Evolutionary conservation across 495 filamentous ascomycete species (phyloP).

Genomic region (Daldinia loculata): DNA sequence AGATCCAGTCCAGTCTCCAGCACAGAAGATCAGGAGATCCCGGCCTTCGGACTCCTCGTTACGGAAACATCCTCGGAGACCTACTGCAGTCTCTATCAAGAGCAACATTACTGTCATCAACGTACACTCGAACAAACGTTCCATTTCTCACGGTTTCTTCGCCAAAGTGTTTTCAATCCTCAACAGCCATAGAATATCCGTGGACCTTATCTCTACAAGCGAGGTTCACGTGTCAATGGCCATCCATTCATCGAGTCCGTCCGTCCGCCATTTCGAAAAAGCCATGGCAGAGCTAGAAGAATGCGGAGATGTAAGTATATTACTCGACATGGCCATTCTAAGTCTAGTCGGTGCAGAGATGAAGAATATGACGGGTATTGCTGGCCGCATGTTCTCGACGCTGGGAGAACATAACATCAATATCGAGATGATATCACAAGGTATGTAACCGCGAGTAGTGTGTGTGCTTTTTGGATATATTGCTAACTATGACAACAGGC

Average conservation of each 20-base stretch:
- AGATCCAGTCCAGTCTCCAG: slow-evolving; percentile 56
- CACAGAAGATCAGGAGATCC: slow-evolving; percentile 56
- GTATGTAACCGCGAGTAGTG: slow-evolving; percentile 56
- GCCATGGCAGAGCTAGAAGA: slow-evolving; percentile 74
- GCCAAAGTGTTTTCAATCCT: slow-evolving; percentile 88
- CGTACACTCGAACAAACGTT: slow-evolving; percentile 90
- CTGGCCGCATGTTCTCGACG: slow-evolving; percentile 87
- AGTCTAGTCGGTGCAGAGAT: slow-evolving; percentile 91
- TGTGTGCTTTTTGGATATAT: slow-evolving; percentile 1
- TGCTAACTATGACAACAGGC: slow-evolving; percentile 62
- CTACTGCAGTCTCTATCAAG: slow-evolving; percentile 97
- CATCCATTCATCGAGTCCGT: slow-evolving; percentile 78
- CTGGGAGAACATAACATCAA: slow-evolving; percentile 89
- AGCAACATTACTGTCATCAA: slow-evolving; percentile 91
- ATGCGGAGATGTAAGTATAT: slow-evolving; percentile 85
- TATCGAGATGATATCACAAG: slow-evolving; percentile 98
- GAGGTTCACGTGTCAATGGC: slow-evolving; percentile 98
- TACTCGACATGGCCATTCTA: slow-evolving; percentile 88
- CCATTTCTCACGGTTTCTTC: slow-evolving; percentile 87
- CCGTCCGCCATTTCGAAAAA: slow-evolving; percentile 68
- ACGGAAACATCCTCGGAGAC: slow-evolving; percentile 67
- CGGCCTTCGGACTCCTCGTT: slow-evolving; percentile 54
- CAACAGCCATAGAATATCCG: slow-evolving; percentile 78
- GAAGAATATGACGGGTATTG: slow-evolving; percentile 93
- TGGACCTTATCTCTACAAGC: slow-evolving; percentile 91